Percentiles rank a stretch among this genome's conserved stretches.
phyloP scores from a whole-genome alignment of 805 yeast genomes.

The Groenewaldozyma tartarivorans region DNA sequence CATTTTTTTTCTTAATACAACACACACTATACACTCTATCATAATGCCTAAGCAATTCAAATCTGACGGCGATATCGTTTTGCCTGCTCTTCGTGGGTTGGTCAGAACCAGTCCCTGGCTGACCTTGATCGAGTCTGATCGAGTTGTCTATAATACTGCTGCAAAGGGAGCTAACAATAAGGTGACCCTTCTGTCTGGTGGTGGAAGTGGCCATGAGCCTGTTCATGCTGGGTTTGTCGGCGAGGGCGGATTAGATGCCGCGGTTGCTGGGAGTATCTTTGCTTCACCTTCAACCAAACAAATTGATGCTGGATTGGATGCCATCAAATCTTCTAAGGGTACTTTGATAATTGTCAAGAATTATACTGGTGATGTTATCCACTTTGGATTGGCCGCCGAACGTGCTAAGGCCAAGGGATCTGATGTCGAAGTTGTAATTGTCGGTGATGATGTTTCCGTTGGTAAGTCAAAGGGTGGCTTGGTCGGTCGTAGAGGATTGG shows the following conservation, averaged over 20 bases:
- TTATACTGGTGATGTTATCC: slow-evolving; percentile 90
- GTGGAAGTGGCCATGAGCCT: slow-evolving; percentile 96
- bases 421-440: slow-evolving; percentile 61
- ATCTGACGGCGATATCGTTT: slow-evolving; percentile 24
- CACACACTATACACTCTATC: too few species aligned
- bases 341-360: slow-evolving; percentile 76
- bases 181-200: slow-evolving; percentile 75
- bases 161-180: slow-evolving; percentile 17
- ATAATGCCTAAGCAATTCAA: slow-evolving; percentile 26
- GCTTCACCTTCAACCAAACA: slow-evolving; percentile 95
- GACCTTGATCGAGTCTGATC: slow-evolving; percentile 43
- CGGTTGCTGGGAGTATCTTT: slow-evolving; percentile 84
- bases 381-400: slow-evolving; percentile 87
- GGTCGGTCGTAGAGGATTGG: slow-evolving; percentile 91
- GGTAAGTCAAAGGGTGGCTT: slow-evolving; percentile 82
- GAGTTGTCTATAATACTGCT: slow-evolving; percentile 9
- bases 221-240: slow-evolving; percentile 90
- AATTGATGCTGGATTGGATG: slow-evolving; percentile 60
- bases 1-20: too few species aligned
- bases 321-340: slow-evolving; percentile 49
- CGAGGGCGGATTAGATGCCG: slow-evolving; percentile 69
- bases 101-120: slow-evolving; percentile 47
- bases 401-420: slow-evolving; percentile 73
- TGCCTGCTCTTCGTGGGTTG: slow-evolving; percentile 43
- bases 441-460: slow-evolving; percentile 90